Percentiles rank a stretch among this genome's conserved stretches.
These are phyloP conservation scores for Kuraishia ogatae DNA, from an alignment of 805 yeast genomes.

Conservation along the genomic window DNA sequence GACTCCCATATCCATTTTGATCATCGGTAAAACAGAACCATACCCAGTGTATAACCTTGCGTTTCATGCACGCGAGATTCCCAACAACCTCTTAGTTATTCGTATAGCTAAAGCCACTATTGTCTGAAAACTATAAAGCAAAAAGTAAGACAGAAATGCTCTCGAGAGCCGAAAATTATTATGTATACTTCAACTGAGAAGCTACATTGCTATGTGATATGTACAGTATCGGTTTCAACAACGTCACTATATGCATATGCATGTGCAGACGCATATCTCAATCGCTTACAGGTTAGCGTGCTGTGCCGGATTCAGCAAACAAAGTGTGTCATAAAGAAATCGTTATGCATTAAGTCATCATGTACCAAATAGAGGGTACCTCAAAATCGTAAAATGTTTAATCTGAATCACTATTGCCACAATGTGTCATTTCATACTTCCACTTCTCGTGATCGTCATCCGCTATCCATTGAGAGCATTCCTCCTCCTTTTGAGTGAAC, in stretches of 20 bases:
- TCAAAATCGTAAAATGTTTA: no score
- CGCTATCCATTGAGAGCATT: constrained; percentile 38
- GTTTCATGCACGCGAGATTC: background rate
- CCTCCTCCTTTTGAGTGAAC: constrained; percentile 21
- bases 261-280: background rate
- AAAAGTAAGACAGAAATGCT: no score
- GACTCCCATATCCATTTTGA: background rate
- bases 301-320: no score
- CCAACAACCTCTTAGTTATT: no score
- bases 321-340: background rate
- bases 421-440: background rate
- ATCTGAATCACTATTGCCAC: background rate
- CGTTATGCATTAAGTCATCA: background rate
- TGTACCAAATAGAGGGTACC: background rate
- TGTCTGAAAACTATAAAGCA: no score
- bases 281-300: background rate
- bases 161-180: no score
- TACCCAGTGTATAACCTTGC: no score
- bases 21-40: background rate
- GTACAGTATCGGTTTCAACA: background rate
- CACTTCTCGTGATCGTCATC: constrained; percentile 24
- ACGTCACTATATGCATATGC: background rate
- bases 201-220: no score
- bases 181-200: no score
- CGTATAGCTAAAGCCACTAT: no score